phyloP scores from a whole-genome alignment of 2,329 filamentous ascomycete genomes.

The Sphaerulina populicola region DNA sequence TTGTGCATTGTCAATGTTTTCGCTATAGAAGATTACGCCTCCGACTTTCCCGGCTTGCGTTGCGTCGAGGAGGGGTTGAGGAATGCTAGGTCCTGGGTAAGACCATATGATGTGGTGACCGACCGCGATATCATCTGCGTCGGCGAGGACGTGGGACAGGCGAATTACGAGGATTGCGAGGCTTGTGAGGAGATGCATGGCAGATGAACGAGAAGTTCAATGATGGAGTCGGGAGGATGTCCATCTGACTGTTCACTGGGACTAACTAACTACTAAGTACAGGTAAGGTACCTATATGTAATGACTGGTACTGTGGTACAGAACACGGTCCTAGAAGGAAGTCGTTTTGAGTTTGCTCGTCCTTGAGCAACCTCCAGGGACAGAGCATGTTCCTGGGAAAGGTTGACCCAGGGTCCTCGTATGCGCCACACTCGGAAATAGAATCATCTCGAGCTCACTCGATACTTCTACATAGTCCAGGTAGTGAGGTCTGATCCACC shows the following conservation, averaged over 20 bases:
- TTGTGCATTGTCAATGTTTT: conserved; percentile 11
- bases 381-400: background rate
- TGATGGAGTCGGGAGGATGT: background rate
- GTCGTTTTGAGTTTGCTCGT: background rate
- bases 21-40: conserved; percentile 18
- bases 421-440: background rate
- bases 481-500: conserved; percentile 21
- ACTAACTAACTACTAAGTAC: too few relatives aligned
- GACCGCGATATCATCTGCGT: conserved; percentile 3
- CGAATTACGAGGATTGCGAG: background rate
- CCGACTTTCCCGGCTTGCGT: conserved; percentile 14
- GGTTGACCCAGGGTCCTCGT: background rate
- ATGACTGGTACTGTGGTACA: too few relatives aligned
- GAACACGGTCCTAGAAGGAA: background rate
- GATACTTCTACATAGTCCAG: too few relatives aligned
- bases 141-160: background rate
- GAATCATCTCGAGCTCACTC: background rate
- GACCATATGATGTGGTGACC: conserved; percentile 18
- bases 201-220: background rate
- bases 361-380: background rate
- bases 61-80: conserved; percentile 7
- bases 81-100: conserved; percentile 11
- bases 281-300: too few relatives aligned
- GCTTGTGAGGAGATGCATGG: background rate
- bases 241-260: too few relatives aligned